Base-by-base conservation (phyloP, 805 yeast species). In the Jamesozyma rosinii region DNA sequence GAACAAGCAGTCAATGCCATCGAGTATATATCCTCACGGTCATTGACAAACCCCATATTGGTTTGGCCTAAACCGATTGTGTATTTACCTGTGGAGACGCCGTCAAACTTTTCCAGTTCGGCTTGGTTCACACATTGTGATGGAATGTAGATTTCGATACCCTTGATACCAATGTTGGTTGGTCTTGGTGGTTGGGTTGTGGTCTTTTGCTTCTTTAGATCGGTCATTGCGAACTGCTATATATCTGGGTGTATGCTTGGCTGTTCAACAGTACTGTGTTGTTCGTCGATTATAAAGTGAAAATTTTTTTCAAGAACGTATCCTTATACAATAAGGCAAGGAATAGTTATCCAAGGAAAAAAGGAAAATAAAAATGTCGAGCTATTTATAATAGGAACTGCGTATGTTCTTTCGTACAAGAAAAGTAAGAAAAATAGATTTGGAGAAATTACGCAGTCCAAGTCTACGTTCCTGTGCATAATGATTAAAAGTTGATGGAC, bases 51-150 rank as follows among this genome's bases (percentile, higher is more conserved):
- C 17, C 95, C 77, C 99, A 92, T 92, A 68, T 88, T 87, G 59
- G 96, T 90, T 72, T 92, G 98, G 51, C 99, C 99, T 48, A 92
- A 75, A 40, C 99, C 99, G 66, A 92, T 90, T 62, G 99, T 92
- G 75, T 88, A 92, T 67, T 92, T 92, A 47, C 99, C 99, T 43
- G 83, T 71, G 19, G 97, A 77, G 48, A 90, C 89, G 44, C 83
- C 85, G 63, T 89, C 95, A 57, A 69, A 79, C 51, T 74, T 69
- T 67, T 92, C 99, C 53, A 92, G 71, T 44, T 86, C 97, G 39
- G 80, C 70, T 71, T 92, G 97, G 72, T 76, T 82, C 48, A 92
- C 97, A 55, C 70, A 79, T 65, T 79, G 83, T 34, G 79, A 71
- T 37, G 99, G 97, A 60, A 88, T 72, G 70, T 92, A 92, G 47